These are phyloP conservation scores for Akanthomyces lecanii DNA, from an alignment of 2,329 filamentous ascomycete genomes.

Conservation along the genomic window DNA sequence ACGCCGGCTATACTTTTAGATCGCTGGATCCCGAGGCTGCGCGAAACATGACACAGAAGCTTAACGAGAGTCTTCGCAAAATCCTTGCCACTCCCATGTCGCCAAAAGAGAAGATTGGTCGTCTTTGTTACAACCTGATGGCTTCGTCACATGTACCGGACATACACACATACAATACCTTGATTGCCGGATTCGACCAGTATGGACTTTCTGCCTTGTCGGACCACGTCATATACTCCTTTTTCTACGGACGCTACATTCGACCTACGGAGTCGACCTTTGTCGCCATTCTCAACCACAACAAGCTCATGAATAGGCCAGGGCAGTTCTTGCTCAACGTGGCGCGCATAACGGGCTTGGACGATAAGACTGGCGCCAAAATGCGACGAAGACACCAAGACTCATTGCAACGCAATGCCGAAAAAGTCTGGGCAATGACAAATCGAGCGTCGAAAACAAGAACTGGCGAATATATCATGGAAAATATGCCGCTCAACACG, in stretches of 20 bases:
- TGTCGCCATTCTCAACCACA: conserved; percentile 48
- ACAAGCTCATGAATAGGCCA: conserved; percentile 38
- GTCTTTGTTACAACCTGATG: conserved; percentile 63
- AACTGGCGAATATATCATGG: conserved; percentile 35
- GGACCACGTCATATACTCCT: conserved; percentile 49
- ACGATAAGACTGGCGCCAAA: conserved; percentile 36
- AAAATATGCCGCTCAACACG: conserved; percentile 37
- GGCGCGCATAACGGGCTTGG: conserved; percentile 42
- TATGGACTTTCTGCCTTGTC: conserved; percentile 46
- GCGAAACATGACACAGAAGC: conserved; percentile 22
- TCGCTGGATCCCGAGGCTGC: conserved; percentile 27
- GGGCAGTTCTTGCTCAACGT: conserved; percentile 42
- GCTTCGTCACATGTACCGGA: conserved; percentile 57
- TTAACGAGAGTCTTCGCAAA: conserved; percentile 31
- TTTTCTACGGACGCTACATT: conserved; percentile 41
- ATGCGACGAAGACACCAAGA: conserved; percentile 31
- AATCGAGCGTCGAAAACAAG: conserved; percentile 24
- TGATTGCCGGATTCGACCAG: conserved; percentile 62
- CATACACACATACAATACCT: conserved; percentile 65
- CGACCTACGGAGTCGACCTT: conserved; percentile 47
- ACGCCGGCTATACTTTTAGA: conserved; percentile 26
- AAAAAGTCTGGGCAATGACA: conserved; percentile 25
- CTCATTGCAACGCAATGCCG: conserved; percentile 21
- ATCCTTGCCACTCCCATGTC: conserved; percentile 25
- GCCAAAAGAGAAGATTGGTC: conserved; percentile 33